Evolutionary conservation across 352 stramenopile species (phyloP).

Genomic region (Phytophthora quininea): DNA sequence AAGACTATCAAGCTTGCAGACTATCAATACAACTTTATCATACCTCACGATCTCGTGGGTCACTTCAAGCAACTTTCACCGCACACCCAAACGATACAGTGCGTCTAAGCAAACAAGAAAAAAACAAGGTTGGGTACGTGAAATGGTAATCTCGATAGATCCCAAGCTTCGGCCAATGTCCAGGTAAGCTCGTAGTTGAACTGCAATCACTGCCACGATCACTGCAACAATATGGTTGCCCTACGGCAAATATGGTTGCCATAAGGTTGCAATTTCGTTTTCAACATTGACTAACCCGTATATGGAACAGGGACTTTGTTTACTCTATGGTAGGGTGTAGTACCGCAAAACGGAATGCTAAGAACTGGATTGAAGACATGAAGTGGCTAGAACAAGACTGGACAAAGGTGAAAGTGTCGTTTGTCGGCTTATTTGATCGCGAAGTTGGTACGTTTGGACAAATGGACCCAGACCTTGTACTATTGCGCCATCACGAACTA

Average conservation of each 20-base stretch:
- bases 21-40: neutral
- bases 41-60: neutral
- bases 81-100: neutral
- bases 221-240: neutral
- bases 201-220: neutral
- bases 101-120: neutral
- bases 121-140: neutral
- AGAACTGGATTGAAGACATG: constrained; percentile 8
- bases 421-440: constrained; percentile 5
- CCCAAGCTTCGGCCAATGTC: neutral
- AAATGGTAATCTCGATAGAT: neutral
- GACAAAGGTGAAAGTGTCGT: neutral
- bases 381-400: constrained; percentile 18
- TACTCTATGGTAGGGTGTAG: neutral
- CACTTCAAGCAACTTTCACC: neutral
- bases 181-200: neutral
- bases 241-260: neutral
- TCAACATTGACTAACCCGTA: neutral
- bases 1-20: constrained; percentile 2
- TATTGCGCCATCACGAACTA: neutral
- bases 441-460: constrained; percentile 1
- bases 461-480: neutral
- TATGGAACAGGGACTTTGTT: neutral
- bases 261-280: neutral
- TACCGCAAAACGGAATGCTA: neutral